These are phyloP conservation scores for Ormosia semicastrata DNA, from an alignment of 306 rosid species.

Conservation along the genomic window DNA sequence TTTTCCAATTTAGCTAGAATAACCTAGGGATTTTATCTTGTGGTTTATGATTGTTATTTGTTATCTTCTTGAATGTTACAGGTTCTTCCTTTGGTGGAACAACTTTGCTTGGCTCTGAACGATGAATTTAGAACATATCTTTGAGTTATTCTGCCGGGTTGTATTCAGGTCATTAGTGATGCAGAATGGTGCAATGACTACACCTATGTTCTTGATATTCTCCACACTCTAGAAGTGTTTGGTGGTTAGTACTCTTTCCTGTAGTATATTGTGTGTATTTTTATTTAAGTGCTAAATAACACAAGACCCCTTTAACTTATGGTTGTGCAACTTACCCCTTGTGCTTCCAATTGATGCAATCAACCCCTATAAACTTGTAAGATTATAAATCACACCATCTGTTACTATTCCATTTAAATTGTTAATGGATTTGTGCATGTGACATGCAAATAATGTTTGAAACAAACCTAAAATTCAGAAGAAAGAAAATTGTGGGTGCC, in stretches of 20 bases:
- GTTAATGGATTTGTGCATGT: not conserved
- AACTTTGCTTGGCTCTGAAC: conserved; percentile 95
- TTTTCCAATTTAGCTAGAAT: conserved; percentile 24
- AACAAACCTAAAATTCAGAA: conserved; percentile 6
- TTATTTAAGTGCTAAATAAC: conserved; percentile 8
- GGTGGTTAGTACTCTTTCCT: conserved; percentile 73
- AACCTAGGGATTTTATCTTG: not conserved
- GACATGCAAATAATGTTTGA: not conserved
- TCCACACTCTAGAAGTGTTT: conserved; percentile 89
- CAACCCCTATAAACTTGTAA: not conserved
- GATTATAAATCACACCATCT: not conserved
- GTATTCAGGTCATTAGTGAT: conserved; percentile 93
- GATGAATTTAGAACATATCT: conserved; percentile 93
- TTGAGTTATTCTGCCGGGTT: conserved; percentile 82
- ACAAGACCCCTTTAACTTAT: not conserved
- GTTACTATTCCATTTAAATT: not conserved
- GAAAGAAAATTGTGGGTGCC: not conserved
- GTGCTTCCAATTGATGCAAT: not conserved
- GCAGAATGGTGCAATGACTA: conserved; percentile 90
- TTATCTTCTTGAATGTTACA: conserved; percentile 33
- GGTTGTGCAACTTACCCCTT: not conserved
- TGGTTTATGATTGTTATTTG: not conserved
- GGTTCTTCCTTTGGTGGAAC: conserved; percentile 96
- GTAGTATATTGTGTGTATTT: conserved; percentile 10
- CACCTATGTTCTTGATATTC: conserved; percentile 92